Base-by-base conservation (phyloP, 2,329 filamentous ascomycete genomes). In the Teratosphaeria viscida region DNA sequence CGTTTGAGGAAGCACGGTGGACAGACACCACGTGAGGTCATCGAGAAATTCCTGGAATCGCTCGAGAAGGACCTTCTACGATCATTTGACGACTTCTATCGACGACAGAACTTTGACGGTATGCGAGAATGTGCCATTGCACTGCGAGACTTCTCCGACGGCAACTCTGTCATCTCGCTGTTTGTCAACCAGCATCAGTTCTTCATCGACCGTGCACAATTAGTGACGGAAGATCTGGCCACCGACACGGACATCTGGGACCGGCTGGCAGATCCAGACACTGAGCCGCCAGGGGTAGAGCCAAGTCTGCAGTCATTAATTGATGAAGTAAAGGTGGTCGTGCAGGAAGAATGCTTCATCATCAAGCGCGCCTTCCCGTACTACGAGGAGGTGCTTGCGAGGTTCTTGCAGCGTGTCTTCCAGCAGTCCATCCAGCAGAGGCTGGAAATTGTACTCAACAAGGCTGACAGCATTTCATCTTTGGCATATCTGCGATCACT, bases 141-240 rank as follows among this genome's bases (percentile, higher is more conserved):
- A 52, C 79, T 99, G 63, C 83, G 94, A 71, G 94, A 97, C 75
- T 99, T 99, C 80, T 96, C 92, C 73, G 91, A 94, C 57, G 94
- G 94, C 57, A 86, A 90, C 60, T 97, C 92, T 72, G 94, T 97
- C 61, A 95, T 96, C 74, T 92, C 90, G 14, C 81, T 92, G 11
- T 99, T 97, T 73, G 92, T 99, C 70, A 99, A 99, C 71, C 94
- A 99, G 73, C 95, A 99, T 75, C 91, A 96, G 70, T 99, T 99
- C 81, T 99, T 99, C 76, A 96, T 99, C 70, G 94, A 97, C 71
- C 83, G 92, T 29, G 94, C 91, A 66, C 92, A 97, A 73, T 79
- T 99, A 60, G 87, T 96, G 56, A 88, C 87, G 0, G 92, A 96
- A 68, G 92, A 96, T 72, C 84, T 95, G 16, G 82, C 82, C 2